Conservation (phyloP, 2,329 filamentous ascomycete genomes). For the Lachnellula subtilissima region DNA sequence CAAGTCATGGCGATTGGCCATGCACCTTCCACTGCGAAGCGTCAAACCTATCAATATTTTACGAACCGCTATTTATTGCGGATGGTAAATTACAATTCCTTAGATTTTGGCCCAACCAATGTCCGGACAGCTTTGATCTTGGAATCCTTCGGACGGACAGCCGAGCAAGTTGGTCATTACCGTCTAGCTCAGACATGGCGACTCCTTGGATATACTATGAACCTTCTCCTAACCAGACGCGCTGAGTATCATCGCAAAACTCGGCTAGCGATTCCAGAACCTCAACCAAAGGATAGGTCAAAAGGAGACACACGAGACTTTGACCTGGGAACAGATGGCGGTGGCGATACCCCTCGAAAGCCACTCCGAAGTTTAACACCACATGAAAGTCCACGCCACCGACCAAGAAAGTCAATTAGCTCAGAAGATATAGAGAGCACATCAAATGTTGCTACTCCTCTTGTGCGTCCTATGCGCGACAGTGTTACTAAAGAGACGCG, state of each 20-base stretch:
- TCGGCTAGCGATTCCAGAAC: conserved; percentile 33
- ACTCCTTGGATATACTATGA: conserved; percentile 52
- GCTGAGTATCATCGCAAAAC: conserved; percentile 53
- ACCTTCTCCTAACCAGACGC: conserved; percentile 48
- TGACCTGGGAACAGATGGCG: conserved; percentile 6
- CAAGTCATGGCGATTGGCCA: conserved; percentile 60
- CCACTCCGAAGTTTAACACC: conserved; percentile 8
- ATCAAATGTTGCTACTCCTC: conserved; percentile 56
- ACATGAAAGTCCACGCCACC: conserved; percentile 14
- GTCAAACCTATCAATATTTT: conserved; percentile 51
- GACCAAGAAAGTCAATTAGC: conserved; percentile 17
- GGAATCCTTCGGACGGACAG: conserved; percentile 53
- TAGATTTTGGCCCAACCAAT: conserved; percentile 13
- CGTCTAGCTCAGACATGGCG: conserved; percentile 62
- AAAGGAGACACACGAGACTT: conserved; percentile 29
- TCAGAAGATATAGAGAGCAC: conserved; percentile 53
- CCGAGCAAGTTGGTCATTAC: conserved; percentile 52
- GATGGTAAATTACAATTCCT: conserved; percentile 30
- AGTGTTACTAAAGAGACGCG: conserved; percentile 17
- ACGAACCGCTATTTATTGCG: conserved; percentile 52
- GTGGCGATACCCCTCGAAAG: conserved; percentile 25
- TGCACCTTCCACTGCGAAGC: conserved; percentile 47
- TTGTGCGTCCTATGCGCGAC: conserved; percentile 47
- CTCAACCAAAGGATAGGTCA: conserved; percentile 21
- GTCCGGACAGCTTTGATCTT: conserved; percentile 46